Percentiles rank a stretch among this genome's conserved stretches.
phyloP scores from a whole-genome alignment of 345 rosid species.

The Gossypium rotundifolium region DNA sequence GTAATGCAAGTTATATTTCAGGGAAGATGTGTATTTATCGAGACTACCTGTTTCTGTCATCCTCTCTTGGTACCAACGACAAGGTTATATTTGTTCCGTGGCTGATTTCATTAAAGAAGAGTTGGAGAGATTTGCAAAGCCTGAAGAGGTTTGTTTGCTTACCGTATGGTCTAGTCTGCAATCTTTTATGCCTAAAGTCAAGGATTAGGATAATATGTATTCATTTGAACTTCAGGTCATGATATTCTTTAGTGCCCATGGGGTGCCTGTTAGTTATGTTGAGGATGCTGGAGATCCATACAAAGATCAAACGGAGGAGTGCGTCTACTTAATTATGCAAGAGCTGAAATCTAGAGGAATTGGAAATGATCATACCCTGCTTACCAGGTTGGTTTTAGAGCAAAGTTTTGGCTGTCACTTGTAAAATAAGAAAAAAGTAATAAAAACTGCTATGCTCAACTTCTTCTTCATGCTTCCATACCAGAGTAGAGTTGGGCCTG shows the following conservation, averaged over 20 bases:
- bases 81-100: slow-evolving; percentile 82
- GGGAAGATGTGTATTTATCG: slow-evolving; percentile 72
- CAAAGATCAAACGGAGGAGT: slow-evolving; percentile 93
- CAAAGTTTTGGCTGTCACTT: not conserved
- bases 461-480: not conserved
- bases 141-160: slow-evolving; percentile 55
- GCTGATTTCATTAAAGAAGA: slow-evolving; percentile 79
- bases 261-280: slow-evolving; percentile 85
- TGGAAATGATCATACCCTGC: slow-evolving; percentile 62
- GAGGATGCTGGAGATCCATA: slow-evolving; percentile 88
- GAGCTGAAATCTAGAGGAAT: slow-evolving; percentile 76
- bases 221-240: slow-evolving; percentile 47
- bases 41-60: slow-evolving; percentile 69
- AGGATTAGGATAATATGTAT: slow-evolving; percentile 5
- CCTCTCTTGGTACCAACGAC: slow-evolving; percentile 84
- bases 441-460: not conserved
- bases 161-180: not conserved
- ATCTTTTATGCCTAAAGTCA: not conserved
- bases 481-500: slow-evolving; percentile 98
- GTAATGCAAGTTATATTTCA: slow-evolving; percentile 33
- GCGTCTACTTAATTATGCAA: slow-evolving; percentile 73
- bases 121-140: slow-evolving; percentile 53
- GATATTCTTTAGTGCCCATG: slow-evolving; percentile 96
- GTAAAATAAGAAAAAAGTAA: not conserved
- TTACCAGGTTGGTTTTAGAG: slow-evolving; percentile 61